Percentiles rank a stretch among this genome's conserved stretches.
Conservation (phyloP, 2,329 filamentous ascomycete species). For the Ilyonectria robusta region DNA sequence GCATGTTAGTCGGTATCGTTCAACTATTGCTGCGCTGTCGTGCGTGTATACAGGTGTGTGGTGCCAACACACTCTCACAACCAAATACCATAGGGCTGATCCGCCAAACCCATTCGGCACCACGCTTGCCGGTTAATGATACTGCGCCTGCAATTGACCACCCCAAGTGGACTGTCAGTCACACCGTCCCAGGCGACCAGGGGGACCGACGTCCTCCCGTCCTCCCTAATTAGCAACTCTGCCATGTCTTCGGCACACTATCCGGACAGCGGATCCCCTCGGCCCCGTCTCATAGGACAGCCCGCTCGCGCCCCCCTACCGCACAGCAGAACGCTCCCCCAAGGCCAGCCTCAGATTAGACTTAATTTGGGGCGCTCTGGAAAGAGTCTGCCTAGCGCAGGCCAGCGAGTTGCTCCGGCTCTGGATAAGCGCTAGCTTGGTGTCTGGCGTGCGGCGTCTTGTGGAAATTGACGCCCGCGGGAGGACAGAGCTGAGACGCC, state of each 20-base stretch:
- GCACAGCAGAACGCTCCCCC: neutral
- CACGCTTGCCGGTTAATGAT: neutral
- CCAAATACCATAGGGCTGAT: constrained; percentile 8
- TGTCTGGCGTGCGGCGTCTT: neutral
- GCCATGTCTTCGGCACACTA: neutral
- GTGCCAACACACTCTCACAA: neutral
- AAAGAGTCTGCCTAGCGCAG: constrained; percentile 20
- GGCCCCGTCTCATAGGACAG: neutral
- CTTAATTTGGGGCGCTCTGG: constrained; percentile 10
- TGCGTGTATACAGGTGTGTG: neutral
- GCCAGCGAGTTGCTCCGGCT: constrained; percentile 18
- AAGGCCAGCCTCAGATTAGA: constrained; percentile 10
- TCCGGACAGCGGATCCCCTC: neutral
- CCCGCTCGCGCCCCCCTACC: neutral
- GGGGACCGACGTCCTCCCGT: no score
- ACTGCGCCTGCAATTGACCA: neutral
- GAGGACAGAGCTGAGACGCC: constrained; percentile 11
- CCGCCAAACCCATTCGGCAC: neutral
- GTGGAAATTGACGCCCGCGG: constrained; percentile 29
- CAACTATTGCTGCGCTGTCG: neutral
- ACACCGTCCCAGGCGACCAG: neutral
- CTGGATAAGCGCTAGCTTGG: constrained; percentile 30
- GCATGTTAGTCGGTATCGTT: no score
- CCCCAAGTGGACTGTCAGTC: neutral
- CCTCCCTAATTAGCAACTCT: neutral